Percentiles rank a stretch among this genome's conserved stretches.
phyloP scores from a whole-genome alignment of 208 protist species.

The Angomonas deanei region DNA sequence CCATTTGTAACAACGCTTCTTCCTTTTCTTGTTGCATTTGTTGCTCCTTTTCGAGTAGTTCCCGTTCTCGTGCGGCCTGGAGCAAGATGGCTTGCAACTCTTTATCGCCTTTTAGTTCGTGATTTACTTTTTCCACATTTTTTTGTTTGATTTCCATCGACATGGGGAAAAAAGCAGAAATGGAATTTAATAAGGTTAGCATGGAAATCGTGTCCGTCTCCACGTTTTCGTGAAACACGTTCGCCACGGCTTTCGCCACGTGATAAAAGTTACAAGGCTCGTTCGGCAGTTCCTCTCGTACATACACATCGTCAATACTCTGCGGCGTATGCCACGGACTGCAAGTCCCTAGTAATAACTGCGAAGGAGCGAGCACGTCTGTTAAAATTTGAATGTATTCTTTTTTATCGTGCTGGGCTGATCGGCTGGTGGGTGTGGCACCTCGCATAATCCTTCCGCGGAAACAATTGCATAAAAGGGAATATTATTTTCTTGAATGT shows the following conservation, averaged over 20 bases:
- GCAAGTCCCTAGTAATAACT: slow-evolving; percentile 60
- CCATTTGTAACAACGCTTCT: slow-evolving; percentile 9
- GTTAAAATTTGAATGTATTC: background rate
- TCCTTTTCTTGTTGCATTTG: slow-evolving; percentile 17
- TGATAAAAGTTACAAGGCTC: slow-evolving; percentile 71
- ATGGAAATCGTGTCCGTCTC: slow-evolving; percentile 19
- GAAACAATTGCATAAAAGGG: slow-evolving; percentile 53
- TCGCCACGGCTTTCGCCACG: slow-evolving; percentile 38
- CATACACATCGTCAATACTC: slow-evolving; percentile 58
- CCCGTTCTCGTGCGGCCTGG: slow-evolving; percentile 31
- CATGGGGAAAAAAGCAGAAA: slow-evolving; percentile 39
- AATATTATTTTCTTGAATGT: no score
- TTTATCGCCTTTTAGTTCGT: no score
- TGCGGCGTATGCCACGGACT: slow-evolving; percentile 72
- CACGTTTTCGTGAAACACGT: background rate
- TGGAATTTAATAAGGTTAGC: slow-evolving; percentile 33
- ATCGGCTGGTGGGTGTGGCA: no score
- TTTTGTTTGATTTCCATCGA: no score
- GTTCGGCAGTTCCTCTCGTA: slow-evolving; percentile 55
- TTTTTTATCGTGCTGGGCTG: background rate
- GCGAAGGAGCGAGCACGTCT: slow-evolving; percentile 20
- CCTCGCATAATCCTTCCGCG: slow-evolving; percentile 41
- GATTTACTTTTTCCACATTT: no score
- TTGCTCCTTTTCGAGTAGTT: slow-evolving; percentile 25
- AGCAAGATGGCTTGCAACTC: slow-evolving; percentile 42